These are phyloP conservation scores for Pseudozyma thailandica DNA, from an alignment of 1,284 basidiomycete species.

Conservation along the genomic window DNA sequence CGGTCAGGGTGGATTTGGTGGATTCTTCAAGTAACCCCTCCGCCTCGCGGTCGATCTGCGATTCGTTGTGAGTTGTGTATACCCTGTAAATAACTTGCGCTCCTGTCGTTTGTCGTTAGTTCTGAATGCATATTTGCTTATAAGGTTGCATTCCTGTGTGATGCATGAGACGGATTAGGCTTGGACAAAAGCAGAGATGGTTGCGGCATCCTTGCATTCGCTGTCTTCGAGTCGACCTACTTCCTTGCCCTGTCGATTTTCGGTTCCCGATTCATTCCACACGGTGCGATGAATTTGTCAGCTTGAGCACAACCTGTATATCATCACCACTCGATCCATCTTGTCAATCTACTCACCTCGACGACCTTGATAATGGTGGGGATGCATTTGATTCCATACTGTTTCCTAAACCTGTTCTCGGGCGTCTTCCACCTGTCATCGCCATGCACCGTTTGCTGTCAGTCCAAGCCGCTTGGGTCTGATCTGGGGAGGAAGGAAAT, in stretches of 20 bases:
- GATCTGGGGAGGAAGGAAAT: neutral
- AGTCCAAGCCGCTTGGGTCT: too few species aligned
- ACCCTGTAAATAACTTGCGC: neutral
- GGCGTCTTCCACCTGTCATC: slow-evolving; percentile 40
- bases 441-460: too few species aligned
- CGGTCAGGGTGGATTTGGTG: slow-evolving; percentile 27
- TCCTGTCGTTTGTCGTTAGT: neutral
- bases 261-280: neutral
- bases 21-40: slow-evolving; percentile 33
- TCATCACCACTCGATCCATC: neutral
- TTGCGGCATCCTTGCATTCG: slow-evolving; percentile 41
- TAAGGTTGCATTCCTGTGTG: neutral
- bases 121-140: neutral
- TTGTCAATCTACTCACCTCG: slow-evolving; percentile 19
- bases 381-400: slow-evolving; percentile 47
- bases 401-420: slow-evolving; percentile 37
- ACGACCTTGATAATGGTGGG: slow-evolving; percentile 47
- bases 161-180: neutral
- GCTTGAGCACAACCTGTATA: neutral
- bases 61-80: neutral
- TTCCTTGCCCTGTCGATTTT: slow-evolving; percentile 51
- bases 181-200: slow-evolving; percentile 30
- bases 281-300: neutral
- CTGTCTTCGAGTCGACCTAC: slow-evolving; percentile 45
- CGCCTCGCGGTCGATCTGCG: neutral